Evolutionary conservation across 257 asterid genomes (phyloP).

Genomic region (Rhazya stricta): DNA sequence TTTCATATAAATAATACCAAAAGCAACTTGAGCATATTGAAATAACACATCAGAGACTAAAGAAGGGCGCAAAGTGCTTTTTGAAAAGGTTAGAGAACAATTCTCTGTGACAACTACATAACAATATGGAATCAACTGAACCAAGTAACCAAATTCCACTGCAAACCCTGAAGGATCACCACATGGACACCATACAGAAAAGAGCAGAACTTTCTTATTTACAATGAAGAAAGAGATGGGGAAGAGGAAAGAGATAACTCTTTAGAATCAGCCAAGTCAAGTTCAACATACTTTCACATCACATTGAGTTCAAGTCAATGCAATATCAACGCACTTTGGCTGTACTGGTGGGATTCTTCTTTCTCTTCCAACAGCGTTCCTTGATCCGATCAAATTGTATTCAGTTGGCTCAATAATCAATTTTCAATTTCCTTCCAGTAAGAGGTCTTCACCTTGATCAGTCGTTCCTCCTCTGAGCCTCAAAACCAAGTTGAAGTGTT

Average conservation of each 20-base stretch:
- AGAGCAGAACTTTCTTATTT: too few relatives aligned
- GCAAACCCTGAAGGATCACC: background rate
- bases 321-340: constrained; percentile 51
- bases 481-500: constrained; percentile 59
- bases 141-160: background rate
- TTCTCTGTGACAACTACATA: background rate
- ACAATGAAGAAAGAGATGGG: background rate
- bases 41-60: background rate
- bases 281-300: background rate
- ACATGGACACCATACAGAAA: background rate
- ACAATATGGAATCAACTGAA: background rate
- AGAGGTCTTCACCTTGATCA: constrained; percentile 77
- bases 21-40: background rate
- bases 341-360: constrained; percentile 70
- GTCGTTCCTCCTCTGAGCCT: constrained; percentile 72
- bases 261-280: background rate
- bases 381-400: constrained; percentile 63
- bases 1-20: background rate
- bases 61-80: background rate
- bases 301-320: background rate
- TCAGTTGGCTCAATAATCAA: constrained; percentile 69
- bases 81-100: background rate
- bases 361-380: constrained; percentile 77
- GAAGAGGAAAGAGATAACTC: background rate
- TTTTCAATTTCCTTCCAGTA: constrained; percentile 61